phyloP scores from a whole-genome alignment of 2,329 filamentous ascomycete genomes.

The Tolypocladium guangdongense region DNA sequence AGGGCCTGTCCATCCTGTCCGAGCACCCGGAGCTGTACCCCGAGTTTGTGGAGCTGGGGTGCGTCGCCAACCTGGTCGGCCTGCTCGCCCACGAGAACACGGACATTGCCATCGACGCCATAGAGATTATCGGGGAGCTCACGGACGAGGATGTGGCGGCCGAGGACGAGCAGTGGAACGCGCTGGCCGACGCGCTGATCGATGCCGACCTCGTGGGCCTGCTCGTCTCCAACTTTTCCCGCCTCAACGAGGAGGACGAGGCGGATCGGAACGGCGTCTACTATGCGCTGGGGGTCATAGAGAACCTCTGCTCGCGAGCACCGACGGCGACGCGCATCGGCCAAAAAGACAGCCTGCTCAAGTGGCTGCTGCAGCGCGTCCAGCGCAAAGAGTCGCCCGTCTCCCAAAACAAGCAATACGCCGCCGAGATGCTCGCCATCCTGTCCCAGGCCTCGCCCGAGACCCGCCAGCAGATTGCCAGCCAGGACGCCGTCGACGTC shows the following conservation, averaged over 20 bases:
- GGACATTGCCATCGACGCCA: constrained; percentile 84
- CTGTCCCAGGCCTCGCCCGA: constrained; percentile 63
- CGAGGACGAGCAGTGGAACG: constrained; percentile 70
- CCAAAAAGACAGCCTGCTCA: constrained; percentile 53
- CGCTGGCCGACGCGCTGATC: constrained; percentile 55
- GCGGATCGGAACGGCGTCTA: constrained; percentile 80
- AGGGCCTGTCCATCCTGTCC: constrained; percentile 71
- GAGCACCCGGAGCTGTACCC: constrained; percentile 77
- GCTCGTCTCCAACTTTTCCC: constrained; percentile 64
- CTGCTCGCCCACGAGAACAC: constrained; percentile 91
- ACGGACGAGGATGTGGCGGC: constrained; percentile 88
- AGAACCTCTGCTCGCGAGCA: constrained; percentile 70
- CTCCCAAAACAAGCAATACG: constrained; percentile 89
- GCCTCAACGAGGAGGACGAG: constrained; percentile 63
- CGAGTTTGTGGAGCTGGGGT: constrained; percentile 68
- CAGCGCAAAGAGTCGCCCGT: constrained; percentile 57
- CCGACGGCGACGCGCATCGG: constrained; percentile 62
- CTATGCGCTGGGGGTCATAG: constrained; percentile 69
- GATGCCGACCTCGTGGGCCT: constrained; percentile 64
- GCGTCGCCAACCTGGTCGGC: constrained; percentile 62
- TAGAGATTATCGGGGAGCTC: constrained; percentile 82
- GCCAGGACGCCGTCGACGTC: constrained; percentile 62
- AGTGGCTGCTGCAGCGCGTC: constrained; percentile 69
- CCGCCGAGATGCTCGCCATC: constrained; percentile 84
- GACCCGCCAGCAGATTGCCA: constrained; percentile 53